Conservation (phyloP, 352 stramenopile genomes). For the Globisporangium perplexum region DNA sequence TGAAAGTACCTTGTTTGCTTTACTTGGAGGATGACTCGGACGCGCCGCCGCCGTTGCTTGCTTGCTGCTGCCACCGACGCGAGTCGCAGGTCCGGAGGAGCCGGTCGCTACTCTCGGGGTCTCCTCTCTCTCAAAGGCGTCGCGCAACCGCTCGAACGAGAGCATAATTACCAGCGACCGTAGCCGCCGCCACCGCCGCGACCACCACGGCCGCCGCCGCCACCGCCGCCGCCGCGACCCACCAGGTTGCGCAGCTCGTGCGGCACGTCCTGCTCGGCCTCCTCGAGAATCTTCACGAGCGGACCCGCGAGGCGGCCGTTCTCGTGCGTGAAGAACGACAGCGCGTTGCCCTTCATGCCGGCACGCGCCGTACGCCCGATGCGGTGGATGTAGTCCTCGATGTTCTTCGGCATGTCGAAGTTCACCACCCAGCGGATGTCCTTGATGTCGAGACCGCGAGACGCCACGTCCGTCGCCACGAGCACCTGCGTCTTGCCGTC, state of each 20-base stretch:
- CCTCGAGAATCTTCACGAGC: conserved; percentile 86
- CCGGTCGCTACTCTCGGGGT: no score
- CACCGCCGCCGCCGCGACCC: conserved; percentile 50
- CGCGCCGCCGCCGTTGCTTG: not conserved
- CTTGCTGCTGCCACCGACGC: no score
- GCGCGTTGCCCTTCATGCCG: conserved; percentile 90
- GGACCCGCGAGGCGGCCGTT: conserved; percentile 78
- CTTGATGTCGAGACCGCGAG: conserved; percentile 98
- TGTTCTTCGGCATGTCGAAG: conserved; percentile 99
- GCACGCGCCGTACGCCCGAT: conserved; percentile 98
- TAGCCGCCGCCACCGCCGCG: conserved; percentile 47
- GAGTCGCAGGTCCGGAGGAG: not conserved
- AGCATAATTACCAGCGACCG: conserved; percentile 40
- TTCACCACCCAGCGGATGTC: conserved; percentile 99
- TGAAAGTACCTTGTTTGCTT: not conserved
- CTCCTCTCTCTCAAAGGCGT: not conserved
- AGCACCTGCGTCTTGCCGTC: conserved; percentile 92
- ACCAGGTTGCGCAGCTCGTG: conserved; percentile 70
- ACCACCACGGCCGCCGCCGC: conserved; percentile 43
- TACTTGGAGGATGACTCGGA: not conserved
- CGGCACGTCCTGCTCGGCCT: conserved; percentile 88
- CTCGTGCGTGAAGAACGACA: conserved; percentile 94
- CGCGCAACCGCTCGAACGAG: not conserved
- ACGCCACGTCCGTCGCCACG: conserved; percentile 99
- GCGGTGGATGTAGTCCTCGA: conserved; percentile 98